Evolutionary conservation across 2,329 filamentous ascomycete genomes (phyloP).

Genomic region (Aaosphaeria arxii): DNA sequence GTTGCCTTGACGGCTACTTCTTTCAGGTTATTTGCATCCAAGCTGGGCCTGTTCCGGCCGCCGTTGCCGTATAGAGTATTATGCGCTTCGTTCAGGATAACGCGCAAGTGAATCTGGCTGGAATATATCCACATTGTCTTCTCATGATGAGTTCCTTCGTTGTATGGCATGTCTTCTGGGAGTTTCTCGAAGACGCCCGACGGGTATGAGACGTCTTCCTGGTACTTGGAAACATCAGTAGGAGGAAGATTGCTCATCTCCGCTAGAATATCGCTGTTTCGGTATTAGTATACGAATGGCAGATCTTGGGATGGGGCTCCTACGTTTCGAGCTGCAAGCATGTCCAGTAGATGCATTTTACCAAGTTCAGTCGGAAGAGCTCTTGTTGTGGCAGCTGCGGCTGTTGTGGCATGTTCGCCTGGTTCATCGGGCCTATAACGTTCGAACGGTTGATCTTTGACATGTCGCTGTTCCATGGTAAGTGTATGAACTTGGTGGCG

Average conservation of each 20-base stretch:
- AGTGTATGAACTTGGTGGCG: constrained; percentile 4
- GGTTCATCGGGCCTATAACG: constrained; percentile 9
- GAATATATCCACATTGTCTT: constrained; percentile 56
- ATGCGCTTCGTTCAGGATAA: constrained; percentile 55
- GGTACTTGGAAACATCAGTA: constrained; percentile 58
- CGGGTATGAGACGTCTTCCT: constrained; percentile 64
- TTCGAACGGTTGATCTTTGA: constrained; percentile 20
- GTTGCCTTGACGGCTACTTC: constrained; percentile 26
- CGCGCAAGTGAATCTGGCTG: constrained; percentile 60
- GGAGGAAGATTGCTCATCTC: constrained; percentile 66
- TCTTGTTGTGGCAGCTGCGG: constrained; percentile 17
- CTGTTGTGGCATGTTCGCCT: constrained; percentile 1
- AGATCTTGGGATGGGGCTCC: background rate
- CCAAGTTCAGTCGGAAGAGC: constrained; percentile 36
- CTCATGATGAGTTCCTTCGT: constrained; percentile 30
- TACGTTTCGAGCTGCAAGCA: constrained; percentile 89
- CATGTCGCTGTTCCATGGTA: constrained; percentile 32
- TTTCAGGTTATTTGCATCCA: constrained; percentile 28
- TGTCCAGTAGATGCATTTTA: constrained; percentile 79
- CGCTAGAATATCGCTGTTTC: constrained; percentile 76
- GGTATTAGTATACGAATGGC: constrained; percentile 2
- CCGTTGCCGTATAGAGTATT: constrained; percentile 50
- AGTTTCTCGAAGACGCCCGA: constrained; percentile 51
- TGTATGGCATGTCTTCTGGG: constrained; percentile 4
- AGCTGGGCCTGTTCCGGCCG: constrained; percentile 28